phyloP scores from a whole-genome alignment of 2,329 filamentous ascomycete genomes.

The Coniella vitis region DNA sequence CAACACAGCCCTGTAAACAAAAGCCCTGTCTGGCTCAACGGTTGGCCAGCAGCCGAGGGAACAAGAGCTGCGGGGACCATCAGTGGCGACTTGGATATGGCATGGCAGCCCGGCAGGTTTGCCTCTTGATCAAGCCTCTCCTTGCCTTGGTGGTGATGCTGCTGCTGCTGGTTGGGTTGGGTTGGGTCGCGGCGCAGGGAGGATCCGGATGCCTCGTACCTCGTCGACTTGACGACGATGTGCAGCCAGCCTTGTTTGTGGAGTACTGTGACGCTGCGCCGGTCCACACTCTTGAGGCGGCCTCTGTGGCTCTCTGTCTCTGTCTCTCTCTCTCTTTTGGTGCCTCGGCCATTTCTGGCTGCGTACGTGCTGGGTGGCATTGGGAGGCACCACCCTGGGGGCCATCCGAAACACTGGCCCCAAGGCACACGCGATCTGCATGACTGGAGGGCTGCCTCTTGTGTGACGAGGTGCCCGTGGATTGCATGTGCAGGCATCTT shows the following conservation, averaged over 20 bases:
- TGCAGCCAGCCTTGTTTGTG: slow-evolving; percentile 12
- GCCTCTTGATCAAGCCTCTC: not conserved
- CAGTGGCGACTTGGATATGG: not conserved
- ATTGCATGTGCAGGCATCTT: too few species aligned
- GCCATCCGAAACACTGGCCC: not conserved
- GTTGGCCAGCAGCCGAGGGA: not conserved
- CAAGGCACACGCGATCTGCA: too few species aligned
- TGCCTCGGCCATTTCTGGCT: not conserved
- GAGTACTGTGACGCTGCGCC: slow-evolving; percentile 5
- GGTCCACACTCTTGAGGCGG: too few species aligned
- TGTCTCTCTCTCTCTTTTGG: not conserved
- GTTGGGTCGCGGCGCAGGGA: too few species aligned
- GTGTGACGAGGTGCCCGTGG: too few species aligned
- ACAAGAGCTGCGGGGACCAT: not conserved
- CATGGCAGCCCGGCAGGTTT: not conserved
- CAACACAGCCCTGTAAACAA: not conserved
- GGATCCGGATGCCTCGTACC: too few species aligned
- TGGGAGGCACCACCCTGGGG: too few species aligned
- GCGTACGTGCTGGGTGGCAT: too few species aligned
- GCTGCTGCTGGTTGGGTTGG: too few species aligned
- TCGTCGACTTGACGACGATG: slow-evolving; percentile 2
- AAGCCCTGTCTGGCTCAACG: not conserved
- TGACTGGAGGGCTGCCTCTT: too few species aligned
- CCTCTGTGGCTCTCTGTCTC: slow-evolving; percentile 4
- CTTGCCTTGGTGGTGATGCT: too few species aligned